phyloP scores from a whole-genome alignment of 2,329 filamentous ascomycete species.

The Tolypocladium pustulatum region DNA sequence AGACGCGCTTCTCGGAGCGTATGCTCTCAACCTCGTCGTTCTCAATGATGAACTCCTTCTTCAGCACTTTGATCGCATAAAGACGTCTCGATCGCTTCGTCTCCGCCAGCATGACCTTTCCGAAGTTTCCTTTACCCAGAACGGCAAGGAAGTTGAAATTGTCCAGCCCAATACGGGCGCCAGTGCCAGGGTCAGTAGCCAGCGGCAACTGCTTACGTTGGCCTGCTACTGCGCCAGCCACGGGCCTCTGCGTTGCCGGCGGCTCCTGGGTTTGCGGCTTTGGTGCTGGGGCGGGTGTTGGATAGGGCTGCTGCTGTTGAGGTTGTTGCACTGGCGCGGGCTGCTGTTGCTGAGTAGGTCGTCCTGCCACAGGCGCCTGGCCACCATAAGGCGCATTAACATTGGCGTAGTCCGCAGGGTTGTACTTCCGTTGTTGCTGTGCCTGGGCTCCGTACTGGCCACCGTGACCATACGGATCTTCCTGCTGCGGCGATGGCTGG shows the following conservation, averaged over 20 bases:
- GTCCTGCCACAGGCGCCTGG: constrained; percentile 17
- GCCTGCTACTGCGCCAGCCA: constrained; percentile 16
- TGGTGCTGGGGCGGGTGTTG: constrained; percentile 17
- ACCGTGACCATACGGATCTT: constrained; percentile 24
- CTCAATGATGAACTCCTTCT: constrained; percentile 99
- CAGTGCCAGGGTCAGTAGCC: constrained; percentile 62
- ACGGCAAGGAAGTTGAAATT: constrained; percentile 99
- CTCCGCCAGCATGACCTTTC: constrained; percentile 98
- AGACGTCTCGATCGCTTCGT: constrained; percentile 86
- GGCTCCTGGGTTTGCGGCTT: constrained; percentile 31
- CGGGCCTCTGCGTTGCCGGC: constrained; percentile 20
- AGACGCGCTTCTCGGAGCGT: constrained; percentile 93
- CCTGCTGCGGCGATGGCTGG: constrained; percentile 19
- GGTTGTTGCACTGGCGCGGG: constrained; percentile 14
- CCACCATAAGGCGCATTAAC: constrained; percentile 36
- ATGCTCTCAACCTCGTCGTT: constrained; percentile 99
- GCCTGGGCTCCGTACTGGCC: constrained; percentile 19
- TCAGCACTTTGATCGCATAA: constrained; percentile 97
- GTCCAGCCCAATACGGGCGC: constrained; percentile 82
- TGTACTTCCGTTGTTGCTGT: constrained; percentile 55
- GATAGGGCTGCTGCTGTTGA: constrained; percentile 27
- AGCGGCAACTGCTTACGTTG: constrained; percentile 54
- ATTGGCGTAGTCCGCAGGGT: constrained; percentile 66
- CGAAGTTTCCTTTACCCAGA: constrained; percentile 97
- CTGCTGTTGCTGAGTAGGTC: constrained; percentile 24